phyloP scores from a whole-genome alignment of 768 basidiomycete species.

The Pilatotrama ljubarskyi region DNA sequence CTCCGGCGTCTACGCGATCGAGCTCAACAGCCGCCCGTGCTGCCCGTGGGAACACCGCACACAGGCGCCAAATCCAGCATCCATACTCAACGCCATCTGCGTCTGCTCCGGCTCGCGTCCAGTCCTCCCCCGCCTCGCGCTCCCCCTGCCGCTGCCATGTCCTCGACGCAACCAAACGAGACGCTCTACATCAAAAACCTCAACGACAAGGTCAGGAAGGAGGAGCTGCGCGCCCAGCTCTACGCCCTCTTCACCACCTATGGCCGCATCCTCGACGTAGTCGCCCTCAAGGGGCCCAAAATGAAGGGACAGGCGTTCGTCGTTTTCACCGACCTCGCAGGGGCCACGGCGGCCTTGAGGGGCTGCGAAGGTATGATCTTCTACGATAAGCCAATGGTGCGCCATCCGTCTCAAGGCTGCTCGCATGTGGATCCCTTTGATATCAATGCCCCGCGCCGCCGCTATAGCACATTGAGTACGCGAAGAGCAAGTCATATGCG shows the following conservation, averaged over 20 bases:
- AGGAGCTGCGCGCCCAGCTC: slow-evolving; percentile 80
- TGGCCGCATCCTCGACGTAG: slow-evolving; percentile 90
- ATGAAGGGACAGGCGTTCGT: slow-evolving; percentile 96
- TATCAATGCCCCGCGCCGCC: slow-evolving; percentile 24
- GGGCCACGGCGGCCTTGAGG: slow-evolving; percentile 90
- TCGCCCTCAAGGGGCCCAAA: slow-evolving; percentile 82
- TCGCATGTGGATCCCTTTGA: slow-evolving; percentile 31
- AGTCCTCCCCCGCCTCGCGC: not conserved
- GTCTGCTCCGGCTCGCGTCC: not conserved
- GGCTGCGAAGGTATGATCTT: slow-evolving; percentile 91
- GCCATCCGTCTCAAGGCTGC: slow-evolving; percentile 33
- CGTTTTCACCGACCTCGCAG: slow-evolving; percentile 89
- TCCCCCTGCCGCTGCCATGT: slow-evolving; percentile 23
- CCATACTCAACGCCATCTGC: slow-evolving; percentile 1
- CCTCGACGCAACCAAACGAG: slow-evolving; percentile 72
- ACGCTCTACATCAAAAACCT: slow-evolving; percentile 93
- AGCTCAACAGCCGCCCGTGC: not conserved
- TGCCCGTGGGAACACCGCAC: not conserved
- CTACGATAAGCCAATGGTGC: slow-evolving; percentile 89
- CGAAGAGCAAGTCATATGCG: slow-evolving; percentile 86
- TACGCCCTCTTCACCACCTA: slow-evolving; percentile 91
- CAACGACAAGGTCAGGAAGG: slow-evolving; percentile 90
- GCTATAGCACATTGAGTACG: slow-evolving; percentile 84
- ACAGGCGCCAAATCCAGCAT: not conserved
- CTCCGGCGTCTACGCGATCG: not conserved